Conservation (phyloP, 2,329 filamentous ascomycete genomes). For the Mollisiaceae sp. region DNA sequence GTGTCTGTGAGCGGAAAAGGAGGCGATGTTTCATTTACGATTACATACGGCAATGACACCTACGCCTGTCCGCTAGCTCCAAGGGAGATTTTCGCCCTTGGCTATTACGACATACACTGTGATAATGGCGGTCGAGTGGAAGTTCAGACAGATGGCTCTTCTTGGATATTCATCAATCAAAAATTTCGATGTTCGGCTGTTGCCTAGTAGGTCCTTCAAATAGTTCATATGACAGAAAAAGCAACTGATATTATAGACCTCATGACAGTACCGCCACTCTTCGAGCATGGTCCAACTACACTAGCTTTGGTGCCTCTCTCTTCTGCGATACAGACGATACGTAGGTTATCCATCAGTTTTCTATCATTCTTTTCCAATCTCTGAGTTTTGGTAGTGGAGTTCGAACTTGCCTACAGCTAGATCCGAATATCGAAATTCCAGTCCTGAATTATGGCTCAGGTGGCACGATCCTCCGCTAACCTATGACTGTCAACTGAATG, state of each 20-base stretch:
- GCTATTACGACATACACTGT: slow-evolving; percentile 7
- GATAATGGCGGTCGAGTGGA: slow-evolving; percentile 9
- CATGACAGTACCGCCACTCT: background rate
- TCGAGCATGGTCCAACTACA: slow-evolving; percentile 12
- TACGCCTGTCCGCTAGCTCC: slow-evolving; percentile 4
- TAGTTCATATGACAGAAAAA: background rate
- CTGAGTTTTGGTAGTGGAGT: background rate
- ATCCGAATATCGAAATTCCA: slow-evolving; percentile 11
- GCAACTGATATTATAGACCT: background rate
- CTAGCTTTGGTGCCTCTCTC: background rate
- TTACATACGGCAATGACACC: slow-evolving; percentile 10
- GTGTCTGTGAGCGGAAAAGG: slow-evolving; percentile 12
- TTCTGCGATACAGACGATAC: slow-evolving; percentile 18
- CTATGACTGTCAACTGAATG: background rate
- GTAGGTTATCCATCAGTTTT: background rate
- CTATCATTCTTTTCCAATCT: background rate
- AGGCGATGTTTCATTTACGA: slow-evolving; percentile 11
- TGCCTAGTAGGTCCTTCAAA: background rate
- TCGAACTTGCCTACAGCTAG: slow-evolving; percentile 12
- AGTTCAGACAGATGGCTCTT: slow-evolving; percentile 11
- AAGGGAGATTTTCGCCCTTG: background rate
- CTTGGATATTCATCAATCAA: slow-evolving; percentile 10
- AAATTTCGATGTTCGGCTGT: slow-evolving; percentile 8
- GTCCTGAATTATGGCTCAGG: slow-evolving; percentile 5
- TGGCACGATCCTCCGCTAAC: background rate